A percentile compares a stretch with the other conserved stretches of the same genome.
Evolutionary conservation across 1,139 yeast species (phyloP).

Genomic region (Saccharomycopsis hybrid): DNA sequence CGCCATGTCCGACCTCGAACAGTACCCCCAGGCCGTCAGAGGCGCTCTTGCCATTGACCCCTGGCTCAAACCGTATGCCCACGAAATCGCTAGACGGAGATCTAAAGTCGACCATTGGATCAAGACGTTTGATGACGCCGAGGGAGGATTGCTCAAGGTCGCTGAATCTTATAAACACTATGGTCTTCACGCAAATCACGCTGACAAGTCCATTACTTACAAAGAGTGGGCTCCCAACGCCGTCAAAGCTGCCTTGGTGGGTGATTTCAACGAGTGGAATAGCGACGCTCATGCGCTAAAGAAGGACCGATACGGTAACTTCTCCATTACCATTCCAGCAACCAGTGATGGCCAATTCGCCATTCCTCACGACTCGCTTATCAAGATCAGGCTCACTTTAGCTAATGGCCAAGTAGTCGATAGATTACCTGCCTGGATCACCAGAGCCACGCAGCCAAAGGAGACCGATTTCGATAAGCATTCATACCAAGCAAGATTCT

Average conservation of each 20-base stretch:
- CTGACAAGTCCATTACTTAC: constrained; percentile 50
- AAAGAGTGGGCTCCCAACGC: constrained; percentile 93
- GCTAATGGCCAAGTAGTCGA: constrained; percentile 64
- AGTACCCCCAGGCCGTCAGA: constrained; percentile 30
- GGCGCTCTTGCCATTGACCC: constrained; percentile 73
- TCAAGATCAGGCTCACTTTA: constrained; percentile 63
- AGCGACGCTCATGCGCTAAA: constrained; percentile 48
- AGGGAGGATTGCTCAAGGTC: constrained; percentile 34
- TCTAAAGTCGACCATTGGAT: constrained; percentile 53
- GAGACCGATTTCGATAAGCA: constrained; percentile 44
- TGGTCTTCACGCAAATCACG: constrained; percentile 64
- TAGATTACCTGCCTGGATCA: constrained; percentile 85
- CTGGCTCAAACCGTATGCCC: constrained; percentile 77
- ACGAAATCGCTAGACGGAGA: constrained; percentile 49
- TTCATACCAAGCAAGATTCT: constrained; percentile 79
- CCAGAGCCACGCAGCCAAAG: constrained; percentile 69
- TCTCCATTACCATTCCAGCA: constrained; percentile 47
- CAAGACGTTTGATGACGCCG: constrained; percentile 36
- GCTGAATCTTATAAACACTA: constrained; percentile 53
- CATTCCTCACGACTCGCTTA: constrained; percentile 73
- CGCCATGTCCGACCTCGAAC: too few species aligned
- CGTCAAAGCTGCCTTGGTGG: constrained; percentile 61
- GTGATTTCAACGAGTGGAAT: constrained; percentile 89
- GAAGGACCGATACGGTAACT: constrained; percentile 60
- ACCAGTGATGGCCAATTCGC: constrained; percentile 47